Base-by-base conservation (phyloP, 2,329 filamentous ascomycete species). In the Elsinoe arachidis region DNA sequence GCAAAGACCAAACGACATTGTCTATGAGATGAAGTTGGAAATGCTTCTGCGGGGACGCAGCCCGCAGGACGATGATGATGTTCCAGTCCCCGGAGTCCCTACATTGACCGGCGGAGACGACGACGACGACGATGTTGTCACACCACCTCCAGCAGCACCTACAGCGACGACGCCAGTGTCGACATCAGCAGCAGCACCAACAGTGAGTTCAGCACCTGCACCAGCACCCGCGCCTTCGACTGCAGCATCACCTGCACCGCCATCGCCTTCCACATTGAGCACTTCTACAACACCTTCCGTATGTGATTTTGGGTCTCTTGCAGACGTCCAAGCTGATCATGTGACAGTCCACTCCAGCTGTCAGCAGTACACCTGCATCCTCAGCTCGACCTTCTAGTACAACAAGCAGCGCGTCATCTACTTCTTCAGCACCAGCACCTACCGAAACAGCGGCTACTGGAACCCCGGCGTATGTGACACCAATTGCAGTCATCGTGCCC, bases 171-270 rank as follows among this genome's bases (percentile, higher is more conserved):
- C 49, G 9, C 49, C 49, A 38, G n/a, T 30, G 15, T 11, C 49
- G 12, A 12, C 49, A 19, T 23, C 49, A 51, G 46, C 46, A 51
- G 46, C 46, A 39, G 34, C 49, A 39, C 49, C 49, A 26, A 53
- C 49, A 38, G 49, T 53, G 49, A 53, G 49, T 53, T 53, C 34
- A 39, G 49, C 49, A 39, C 34, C 49, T 39, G 49, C 49, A 53
- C 49, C 49, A 23, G 17, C 49, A 12, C 49, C 49, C 21, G n/a
- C 49, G 7, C 26, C 26, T 26, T 7, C 49, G 10, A 14, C 49
- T 3, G 34, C 49, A 38, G n/a, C 49, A 12, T 34, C 49, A 35
- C 34, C 49, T 21, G 6, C 49, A 39, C 34, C 34, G 12, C 12
- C 47, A 17, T 19, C 49, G 15, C 38, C 49, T 39, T 53, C 49